These are phyloP conservation scores for Pythium rhizo-oryzae DNA, from an alignment of 352 stramenopile genomes.

Conservation along the genomic window DNA sequence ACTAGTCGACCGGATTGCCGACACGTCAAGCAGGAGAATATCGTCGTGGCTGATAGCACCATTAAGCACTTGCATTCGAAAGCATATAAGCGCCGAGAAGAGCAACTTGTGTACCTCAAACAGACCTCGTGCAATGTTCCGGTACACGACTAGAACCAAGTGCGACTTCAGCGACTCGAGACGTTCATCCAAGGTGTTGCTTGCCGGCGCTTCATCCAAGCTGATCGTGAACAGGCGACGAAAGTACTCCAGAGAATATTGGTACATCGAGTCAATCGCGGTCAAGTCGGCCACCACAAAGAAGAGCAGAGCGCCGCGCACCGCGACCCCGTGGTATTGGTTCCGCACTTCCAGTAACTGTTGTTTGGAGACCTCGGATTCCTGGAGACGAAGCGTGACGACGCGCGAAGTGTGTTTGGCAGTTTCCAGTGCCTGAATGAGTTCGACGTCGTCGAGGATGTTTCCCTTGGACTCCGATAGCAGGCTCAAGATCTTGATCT, in stretches of 20 bases:
- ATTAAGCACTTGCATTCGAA: conserved; percentile 55
- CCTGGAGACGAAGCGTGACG: conserved; percentile 52
- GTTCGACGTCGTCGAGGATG: conserved; percentile 91
- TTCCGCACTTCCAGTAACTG: conserved; percentile 68
- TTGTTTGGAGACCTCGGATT: conserved; percentile 62
- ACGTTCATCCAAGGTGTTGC: conserved; percentile 36
- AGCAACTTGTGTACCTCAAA: conserved; percentile 71
- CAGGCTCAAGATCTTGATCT: conserved; percentile 90
- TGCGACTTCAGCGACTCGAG: conserved; percentile 46
- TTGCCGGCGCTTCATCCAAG: conserved; percentile 41
- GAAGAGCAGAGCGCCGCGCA: conserved; percentile 67
- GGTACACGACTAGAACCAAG: conserved; percentile 59
- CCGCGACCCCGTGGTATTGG: conserved; percentile 57
- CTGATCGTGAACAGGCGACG: conserved; percentile 63
- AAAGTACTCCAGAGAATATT: conserved; percentile 83
- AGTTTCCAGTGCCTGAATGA: conserved; percentile 63
- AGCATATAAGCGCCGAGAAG: conserved; percentile 61
- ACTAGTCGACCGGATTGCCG: background rate
- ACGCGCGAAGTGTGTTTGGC: conserved; percentile 71
- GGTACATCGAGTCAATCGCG: conserved; percentile 75
- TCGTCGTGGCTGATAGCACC: conserved; percentile 40
- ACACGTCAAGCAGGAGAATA: conserved; percentile 40
- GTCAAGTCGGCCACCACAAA: conserved; percentile 67
- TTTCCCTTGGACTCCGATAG: conserved; percentile 87
- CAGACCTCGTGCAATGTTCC: conserved; percentile 71